Evolutionary conservation across 139 green algal genomes (phyloP).

Genomic region (Marvania coccoides): DNA sequence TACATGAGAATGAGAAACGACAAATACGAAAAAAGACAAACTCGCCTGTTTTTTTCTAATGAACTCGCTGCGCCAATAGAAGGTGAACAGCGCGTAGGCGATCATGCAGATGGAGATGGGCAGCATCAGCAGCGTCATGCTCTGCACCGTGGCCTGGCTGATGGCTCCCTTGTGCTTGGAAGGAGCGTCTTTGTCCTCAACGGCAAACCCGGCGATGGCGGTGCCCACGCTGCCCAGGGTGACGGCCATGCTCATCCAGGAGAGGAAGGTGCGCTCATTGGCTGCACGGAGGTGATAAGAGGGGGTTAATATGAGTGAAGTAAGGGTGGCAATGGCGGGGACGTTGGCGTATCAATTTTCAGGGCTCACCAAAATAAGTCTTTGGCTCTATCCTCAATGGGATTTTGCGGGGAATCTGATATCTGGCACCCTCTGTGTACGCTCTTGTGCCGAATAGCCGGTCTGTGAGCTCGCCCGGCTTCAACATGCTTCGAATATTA

Average conservation of each 20-base stretch:
- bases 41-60: slow-evolving; percentile 69
- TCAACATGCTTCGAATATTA: not conserved
- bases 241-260: slow-evolving; percentile 79
- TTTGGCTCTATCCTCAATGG: slow-evolving; percentile 85
- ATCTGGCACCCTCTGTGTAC: slow-evolving; percentile 38
- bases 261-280: slow-evolving; percentile 80
- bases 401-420: slow-evolving; percentile 67
- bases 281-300: slow-evolving; percentile 35
- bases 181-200: slow-evolving; percentile 12
- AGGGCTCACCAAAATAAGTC: slow-evolving; percentile 71
- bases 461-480: not conserved
- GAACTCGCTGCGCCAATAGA: slow-evolving; percentile 60
- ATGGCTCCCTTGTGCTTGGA: slow-evolving; percentile 22
- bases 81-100: slow-evolving; percentile 74
- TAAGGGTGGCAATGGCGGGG: not conserved
- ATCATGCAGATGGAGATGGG: slow-evolving; percentile 79
- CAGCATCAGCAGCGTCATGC: slow-evolving; percentile 66
- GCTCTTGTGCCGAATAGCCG: slow-evolving; percentile 22
- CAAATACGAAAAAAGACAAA: not conserved
- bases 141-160: slow-evolving; percentile 53
- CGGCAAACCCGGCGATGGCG: slow-evolving; percentile 62
- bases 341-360: not conserved
- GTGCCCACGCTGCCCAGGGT: slow-evolving; percentile 75
- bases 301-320: not conserved
- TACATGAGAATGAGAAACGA: not conserved